Evolutionary conservation across 2,329 filamentous ascomycete genomes (phyloP).

Genomic region (Trichoderma pleuroti): DNA sequence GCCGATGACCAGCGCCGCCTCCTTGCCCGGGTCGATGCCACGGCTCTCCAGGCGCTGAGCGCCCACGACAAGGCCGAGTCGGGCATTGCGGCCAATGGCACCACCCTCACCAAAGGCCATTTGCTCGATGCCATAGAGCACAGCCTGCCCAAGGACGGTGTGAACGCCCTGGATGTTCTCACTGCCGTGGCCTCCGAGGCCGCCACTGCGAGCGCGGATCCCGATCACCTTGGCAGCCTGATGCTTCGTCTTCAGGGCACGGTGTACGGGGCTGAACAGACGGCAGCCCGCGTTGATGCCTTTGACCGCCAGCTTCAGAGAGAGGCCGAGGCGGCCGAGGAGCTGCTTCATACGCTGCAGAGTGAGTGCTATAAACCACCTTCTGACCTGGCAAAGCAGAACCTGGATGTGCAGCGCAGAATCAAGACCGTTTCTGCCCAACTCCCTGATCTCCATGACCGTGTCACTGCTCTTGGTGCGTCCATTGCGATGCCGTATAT

Average conservation of each 20-base stretch:
- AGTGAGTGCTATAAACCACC: conserved; percentile 51
- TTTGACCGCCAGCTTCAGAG: conserved; percentile 54
- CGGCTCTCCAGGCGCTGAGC: conserved; percentile 53
- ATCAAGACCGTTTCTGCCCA: conserved; percentile 64
- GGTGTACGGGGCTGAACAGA: conserved; percentile 53
- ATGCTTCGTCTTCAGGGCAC: conserved; percentile 56
- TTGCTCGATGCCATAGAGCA: conserved; percentile 54
- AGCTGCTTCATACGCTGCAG: conserved; percentile 42
- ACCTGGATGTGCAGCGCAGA: conserved; percentile 69
- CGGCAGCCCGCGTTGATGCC: conserved; percentile 50
- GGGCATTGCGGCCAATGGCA: conserved; percentile 30
- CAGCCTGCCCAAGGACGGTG: conserved; percentile 53
- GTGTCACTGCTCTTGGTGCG: conserved; percentile 42
- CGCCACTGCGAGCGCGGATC: conserved; percentile 46
- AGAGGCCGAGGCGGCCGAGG: conserved; percentile 43
- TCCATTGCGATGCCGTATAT: conserved; percentile 37
- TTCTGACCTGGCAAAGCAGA: conserved; percentile 61
- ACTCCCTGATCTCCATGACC: conserved; percentile 59
- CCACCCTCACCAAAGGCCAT: conserved; percentile 29
- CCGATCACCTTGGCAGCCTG: conserved; percentile 46
- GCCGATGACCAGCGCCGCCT: conserved; percentile 67
- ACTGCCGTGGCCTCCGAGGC: conserved; percentile 50
- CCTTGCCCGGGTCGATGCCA: conserved; percentile 55
- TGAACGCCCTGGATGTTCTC: conserved; percentile 54
- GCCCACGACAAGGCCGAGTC: conserved; percentile 14